phyloP scores from a whole-genome alignment of 2,329 filamentous ascomycete species.

The Ophiostoma perfectum region DNA sequence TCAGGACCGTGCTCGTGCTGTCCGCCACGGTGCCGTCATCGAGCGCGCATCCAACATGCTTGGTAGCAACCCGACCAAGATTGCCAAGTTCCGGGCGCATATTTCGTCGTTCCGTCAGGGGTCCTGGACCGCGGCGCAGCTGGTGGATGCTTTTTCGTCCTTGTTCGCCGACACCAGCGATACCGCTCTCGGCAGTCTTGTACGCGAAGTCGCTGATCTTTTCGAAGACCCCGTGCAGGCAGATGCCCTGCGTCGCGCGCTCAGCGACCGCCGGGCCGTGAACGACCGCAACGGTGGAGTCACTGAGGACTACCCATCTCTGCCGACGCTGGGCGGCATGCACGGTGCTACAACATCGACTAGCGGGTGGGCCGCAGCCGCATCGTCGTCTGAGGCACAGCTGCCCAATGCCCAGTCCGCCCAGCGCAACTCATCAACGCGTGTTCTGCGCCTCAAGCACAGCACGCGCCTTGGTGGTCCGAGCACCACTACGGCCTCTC shows the following conservation, averaged over 20 bases:
- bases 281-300: conserved; percentile 34
- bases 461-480: conserved; percentile 45
- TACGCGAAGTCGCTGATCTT: conserved; percentile 87
- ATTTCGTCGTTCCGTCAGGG: conserved; percentile 73
- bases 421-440: conserved; percentile 45
- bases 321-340: conserved; percentile 69
- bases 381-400: conserved; percentile 42
- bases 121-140: conserved; percentile 62
- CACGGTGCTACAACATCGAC: conserved; percentile 54
- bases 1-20: conserved; percentile 72
- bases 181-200: conserved; percentile 75
- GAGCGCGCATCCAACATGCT: conserved; percentile 79
- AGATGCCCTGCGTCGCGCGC: conserved; percentile 69
- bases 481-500: conserved; percentile 27
- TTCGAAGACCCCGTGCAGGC: conserved; percentile 78
- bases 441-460: conserved; percentile 56
- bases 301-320: conserved; percentile 88
- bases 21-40: conserved; percentile 78
- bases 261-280: conserved; percentile 88
- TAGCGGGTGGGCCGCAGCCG: conserved; percentile 56
- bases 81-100: conserved; percentile 69
- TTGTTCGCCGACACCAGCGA: conserved; percentile 75
- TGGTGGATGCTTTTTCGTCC: conserved; percentile 83
- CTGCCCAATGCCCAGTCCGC: conserved; percentile 33
- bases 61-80: conserved; percentile 67